These are phyloP conservation scores for Perkinsus olseni DNA, from an alignment of 169 alveolate species.

Conservation along the genomic window DNA sequence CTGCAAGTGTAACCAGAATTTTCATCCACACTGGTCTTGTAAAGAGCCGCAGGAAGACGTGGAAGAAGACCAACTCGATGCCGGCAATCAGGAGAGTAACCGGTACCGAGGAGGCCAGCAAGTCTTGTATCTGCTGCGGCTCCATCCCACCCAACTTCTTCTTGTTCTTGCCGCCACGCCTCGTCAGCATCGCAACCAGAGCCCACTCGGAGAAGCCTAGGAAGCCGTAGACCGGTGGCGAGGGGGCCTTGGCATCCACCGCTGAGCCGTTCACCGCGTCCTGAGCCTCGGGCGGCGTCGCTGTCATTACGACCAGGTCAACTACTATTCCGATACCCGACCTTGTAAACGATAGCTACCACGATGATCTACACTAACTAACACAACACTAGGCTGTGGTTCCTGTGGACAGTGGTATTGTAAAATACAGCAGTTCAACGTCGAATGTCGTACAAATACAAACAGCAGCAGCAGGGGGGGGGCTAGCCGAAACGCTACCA, in stretches of 20 bases:
- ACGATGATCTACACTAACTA: too few relatives aligned
- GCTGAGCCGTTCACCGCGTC: not conserved
- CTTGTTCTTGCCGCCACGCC: not conserved
- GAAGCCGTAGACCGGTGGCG: not conserved
- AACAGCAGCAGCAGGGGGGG: not conserved
- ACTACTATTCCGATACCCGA: too few relatives aligned
- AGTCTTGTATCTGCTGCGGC: not conserved
- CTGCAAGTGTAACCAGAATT: not conserved
- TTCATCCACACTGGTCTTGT: not conserved
- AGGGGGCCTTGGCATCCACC: not conserved
- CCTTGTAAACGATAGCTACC: too few relatives aligned
- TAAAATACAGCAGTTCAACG: not conserved
- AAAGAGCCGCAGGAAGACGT: not conserved
- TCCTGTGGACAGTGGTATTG: not conserved
- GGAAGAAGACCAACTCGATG: not conserved
- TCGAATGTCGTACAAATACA: not conserved
- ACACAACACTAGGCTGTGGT: not conserved
- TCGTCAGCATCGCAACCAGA: not conserved
- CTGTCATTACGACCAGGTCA: too few relatives aligned
- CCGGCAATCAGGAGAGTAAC: not conserved
- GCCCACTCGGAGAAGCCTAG: not conserved
- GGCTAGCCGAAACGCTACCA: not conserved
- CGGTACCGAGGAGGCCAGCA: not conserved
- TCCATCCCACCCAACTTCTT: not conserved
- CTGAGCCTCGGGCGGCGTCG: not conserved